phyloP scores from a whole-genome alignment of 352 stramenopile species.

The Elongisporangium prolatum region DNA sequence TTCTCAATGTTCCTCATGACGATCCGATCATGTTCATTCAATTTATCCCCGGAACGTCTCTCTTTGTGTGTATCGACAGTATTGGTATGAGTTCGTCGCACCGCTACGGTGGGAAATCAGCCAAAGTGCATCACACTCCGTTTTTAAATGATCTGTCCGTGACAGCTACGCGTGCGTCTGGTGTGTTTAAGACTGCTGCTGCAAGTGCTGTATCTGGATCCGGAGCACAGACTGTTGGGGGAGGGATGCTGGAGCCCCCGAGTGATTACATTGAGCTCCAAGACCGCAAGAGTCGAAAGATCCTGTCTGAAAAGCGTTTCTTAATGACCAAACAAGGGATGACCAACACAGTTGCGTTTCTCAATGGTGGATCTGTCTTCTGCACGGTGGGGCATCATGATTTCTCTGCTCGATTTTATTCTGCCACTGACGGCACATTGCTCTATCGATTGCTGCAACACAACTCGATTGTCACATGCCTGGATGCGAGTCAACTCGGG shows the following conservation, averaged over 20 bases:
- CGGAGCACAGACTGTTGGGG: background rate
- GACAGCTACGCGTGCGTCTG: slow-evolving; percentile 32
- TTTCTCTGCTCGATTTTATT: slow-evolving; percentile 74
- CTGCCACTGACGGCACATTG: slow-evolving; percentile 57
- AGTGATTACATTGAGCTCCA: slow-evolving; percentile 51
- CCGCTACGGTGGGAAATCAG: slow-evolving; percentile 46
- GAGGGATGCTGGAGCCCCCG: slow-evolving; percentile 9
- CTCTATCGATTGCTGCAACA: slow-evolving; percentile 73
- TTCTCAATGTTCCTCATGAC: slow-evolving; percentile 56
- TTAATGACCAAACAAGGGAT: slow-evolving; percentile 9
- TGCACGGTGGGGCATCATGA: slow-evolving; percentile 72
- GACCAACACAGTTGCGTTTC: slow-evolving; percentile 32
- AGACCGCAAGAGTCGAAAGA: slow-evolving; percentile 60
- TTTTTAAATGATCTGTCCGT: slow-evolving; percentile 40
- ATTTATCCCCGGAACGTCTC: slow-evolving; percentile 33
- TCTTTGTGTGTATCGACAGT: slow-evolving; percentile 67
- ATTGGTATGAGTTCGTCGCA: slow-evolving; percentile 68
- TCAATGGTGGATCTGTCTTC: slow-evolving; percentile 48
- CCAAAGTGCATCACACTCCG: slow-evolving; percentile 48
- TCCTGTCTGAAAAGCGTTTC: slow-evolving; percentile 43
- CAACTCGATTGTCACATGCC: slow-evolving; percentile 60
- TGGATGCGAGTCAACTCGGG: slow-evolving; percentile 40
- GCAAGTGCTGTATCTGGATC: background rate
- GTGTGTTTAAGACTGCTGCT: slow-evolving; percentile 28
- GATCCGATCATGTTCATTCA: slow-evolving; percentile 49